A percentile compares a stretch with the other conserved stretches of the same genome.
Evolutionary conservation across 768 basidiomycete species (phyloP).

Genomic region (Mycena haematopus): DNA sequence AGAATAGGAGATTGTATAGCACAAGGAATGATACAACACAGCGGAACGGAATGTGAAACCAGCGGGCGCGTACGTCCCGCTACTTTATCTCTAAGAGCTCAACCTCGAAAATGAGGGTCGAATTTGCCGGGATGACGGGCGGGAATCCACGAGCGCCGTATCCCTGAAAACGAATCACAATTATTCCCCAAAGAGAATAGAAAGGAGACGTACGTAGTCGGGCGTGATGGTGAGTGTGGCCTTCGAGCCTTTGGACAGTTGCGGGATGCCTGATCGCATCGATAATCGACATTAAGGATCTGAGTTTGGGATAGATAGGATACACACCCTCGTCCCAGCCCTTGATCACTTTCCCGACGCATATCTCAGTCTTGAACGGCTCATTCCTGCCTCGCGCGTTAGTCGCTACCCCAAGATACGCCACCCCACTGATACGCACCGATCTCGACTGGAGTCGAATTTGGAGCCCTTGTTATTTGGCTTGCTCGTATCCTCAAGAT

Average conservation of each 20-base stretch:
- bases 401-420: constrained; percentile 20
- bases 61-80: constrained; percentile 5
- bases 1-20: constrained; percentile 10
- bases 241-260: constrained; percentile 80
- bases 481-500: constrained; percentile 47
- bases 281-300: constrained; percentile 31
- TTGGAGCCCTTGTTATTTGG: constrained; percentile 44
- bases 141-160: constrained; percentile 80
- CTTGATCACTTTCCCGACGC: constrained; percentile 82
- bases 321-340: constrained; percentile 89
- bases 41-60: neutral
- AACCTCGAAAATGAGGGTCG: constrained; percentile 82
- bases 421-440: constrained; percentile 53
- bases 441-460: constrained; percentile 82
- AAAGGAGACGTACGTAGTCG: constrained; percentile 70
- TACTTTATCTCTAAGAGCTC: constrained; percentile 74
- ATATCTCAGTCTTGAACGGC: constrained; percentile 76
- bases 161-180: constrained; percentile 48
- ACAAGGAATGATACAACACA: constrained; percentile 23
- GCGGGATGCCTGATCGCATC: constrained; percentile 64
- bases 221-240: constrained; percentile 69
- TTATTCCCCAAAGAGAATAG: neutral
- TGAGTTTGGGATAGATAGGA: neutral
- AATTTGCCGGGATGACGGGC: constrained; percentile 78
- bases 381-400: constrained; percentile 44